These are phyloP conservation scores for Pichia sorboxylosa DNA, from an alignment of 1,139 yeast genomes.

Conservation along the genomic window DNA sequence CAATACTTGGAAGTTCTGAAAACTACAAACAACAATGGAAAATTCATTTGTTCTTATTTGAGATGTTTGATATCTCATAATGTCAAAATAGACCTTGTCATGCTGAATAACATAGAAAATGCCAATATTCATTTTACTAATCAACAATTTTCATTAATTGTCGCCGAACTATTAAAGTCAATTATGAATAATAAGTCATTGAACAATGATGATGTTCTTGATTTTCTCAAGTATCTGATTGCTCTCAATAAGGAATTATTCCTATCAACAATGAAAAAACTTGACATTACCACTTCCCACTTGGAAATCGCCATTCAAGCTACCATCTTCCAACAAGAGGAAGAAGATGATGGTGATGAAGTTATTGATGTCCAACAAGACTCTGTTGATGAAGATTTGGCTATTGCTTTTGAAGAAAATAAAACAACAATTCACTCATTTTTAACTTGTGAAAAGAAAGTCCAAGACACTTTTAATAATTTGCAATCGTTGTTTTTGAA, in stretches of 20 bases:
- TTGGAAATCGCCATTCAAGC: constrained; percentile 63
- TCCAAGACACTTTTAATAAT: constrained; percentile 33
- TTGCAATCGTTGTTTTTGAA: constrained; percentile 33
- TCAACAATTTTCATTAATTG: constrained; percentile 21
- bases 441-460: constrained; percentile 21
- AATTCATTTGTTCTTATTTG: constrained; percentile 20
- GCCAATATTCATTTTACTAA: constrained; percentile 13
- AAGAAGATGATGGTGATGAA: constrained; percentile 21
- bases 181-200: constrained; percentile 10
- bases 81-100: constrained; percentile 13
- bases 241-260: constrained; percentile 32
- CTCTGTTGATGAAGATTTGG: constrained; percentile 11
- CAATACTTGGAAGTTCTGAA: constrained; percentile 15
- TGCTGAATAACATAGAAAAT: constrained; percentile 8
- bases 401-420: constrained; percentile 16
- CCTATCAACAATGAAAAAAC: constrained; percentile 28
- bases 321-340: constrained; percentile 26
- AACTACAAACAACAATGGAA: constrained; percentile 13
- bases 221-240: constrained; percentile 36
- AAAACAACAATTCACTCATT: constrained; percentile 28
- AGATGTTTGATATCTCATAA: constrained; percentile 17
- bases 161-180: constrained; percentile 22
- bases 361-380: constrained; percentile 21
- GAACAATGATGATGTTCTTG: constrained; percentile 27
- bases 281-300: constrained; percentile 34